Evolutionary conservation across 257 asterid species (phyloP).

Genomic region (Nicotiana noctiflora): DNA sequence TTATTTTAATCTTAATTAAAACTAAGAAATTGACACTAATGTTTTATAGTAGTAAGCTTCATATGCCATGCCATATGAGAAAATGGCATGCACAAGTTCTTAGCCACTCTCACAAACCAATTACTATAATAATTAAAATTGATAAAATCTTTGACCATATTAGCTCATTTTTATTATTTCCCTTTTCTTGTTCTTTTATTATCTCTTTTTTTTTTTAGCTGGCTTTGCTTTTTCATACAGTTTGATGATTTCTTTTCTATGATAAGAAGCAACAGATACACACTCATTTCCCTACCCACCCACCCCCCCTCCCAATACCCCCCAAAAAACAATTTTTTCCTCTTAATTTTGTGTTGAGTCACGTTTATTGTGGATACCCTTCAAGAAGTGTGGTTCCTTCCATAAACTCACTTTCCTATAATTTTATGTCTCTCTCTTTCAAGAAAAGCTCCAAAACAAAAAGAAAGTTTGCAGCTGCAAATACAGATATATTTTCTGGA

Average conservation of each 20-base stretch:
- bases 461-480: not conserved
- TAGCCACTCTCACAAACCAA: too few species aligned
- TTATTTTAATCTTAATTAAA: not conserved
- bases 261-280: not conserved
- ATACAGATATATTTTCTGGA: not conserved
- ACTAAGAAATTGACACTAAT: not conserved
- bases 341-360: slow-evolving; percentile 14
- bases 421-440: slow-evolving; percentile 10
- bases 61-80: not conserved
- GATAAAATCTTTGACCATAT: not conserved
- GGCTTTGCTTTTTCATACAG: not conserved
- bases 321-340: not conserved
- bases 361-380: slow-evolving; percentile 19
- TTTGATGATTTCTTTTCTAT: not conserved
- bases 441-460: not conserved
- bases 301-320: not conserved
- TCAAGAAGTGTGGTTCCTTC: slow-evolving; percentile 11
- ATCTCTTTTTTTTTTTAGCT: not conserved
- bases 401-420: not conserved
- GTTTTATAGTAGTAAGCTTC: not conserved
- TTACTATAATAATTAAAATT: not conserved
- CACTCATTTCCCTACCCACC: not conserved
- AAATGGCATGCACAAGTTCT: not conserved
- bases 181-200: not conserved
- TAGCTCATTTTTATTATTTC: not conserved